A percentile compares a stretch with the other conserved stretches of the same genome.
These are phyloP conservation scores for Striga asiatica DNA, from an alignment of 257 asterid genomes.

Conservation along the genomic window DNA sequence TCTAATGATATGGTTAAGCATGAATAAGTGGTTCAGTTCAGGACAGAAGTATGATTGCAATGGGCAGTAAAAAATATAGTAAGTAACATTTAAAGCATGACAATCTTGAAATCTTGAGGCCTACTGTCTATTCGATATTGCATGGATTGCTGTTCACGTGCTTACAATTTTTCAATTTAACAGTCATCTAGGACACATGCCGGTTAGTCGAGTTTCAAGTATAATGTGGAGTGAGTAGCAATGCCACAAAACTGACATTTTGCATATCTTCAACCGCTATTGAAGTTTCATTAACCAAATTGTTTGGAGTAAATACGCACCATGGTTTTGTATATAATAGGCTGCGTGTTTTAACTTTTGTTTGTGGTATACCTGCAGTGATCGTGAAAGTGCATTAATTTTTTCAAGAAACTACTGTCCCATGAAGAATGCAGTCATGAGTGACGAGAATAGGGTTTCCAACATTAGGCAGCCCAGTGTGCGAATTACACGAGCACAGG, in stretches of 20 bases:
- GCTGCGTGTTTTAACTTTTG: slow-evolving; percentile 12
- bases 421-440: slow-evolving; percentile 42
- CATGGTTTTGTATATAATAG: neutral
- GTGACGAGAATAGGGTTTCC: slow-evolving; percentile 41
- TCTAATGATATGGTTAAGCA: neutral
- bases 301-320: neutral
- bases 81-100: too few relatives aligned
- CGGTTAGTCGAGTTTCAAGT: slow-evolving; percentile 12
- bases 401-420: slow-evolving; percentile 15
- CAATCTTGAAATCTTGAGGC: too few relatives aligned
- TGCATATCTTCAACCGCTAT: neutral
- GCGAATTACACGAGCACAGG: slow-evolving; percentile 74
- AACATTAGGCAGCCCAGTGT: slow-evolving; percentile 27
- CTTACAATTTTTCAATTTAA: too few relatives aligned
- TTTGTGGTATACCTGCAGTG: slow-evolving; percentile 31
- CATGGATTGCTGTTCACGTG: too few relatives aligned
- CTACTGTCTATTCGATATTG: too few relatives aligned
- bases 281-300: neutral
- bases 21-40: neutral
- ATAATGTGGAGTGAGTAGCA: neutral
- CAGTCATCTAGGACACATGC: neutral
- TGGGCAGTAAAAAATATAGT: neutral
- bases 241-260: neutral
- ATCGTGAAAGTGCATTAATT: slow-evolving; percentile 27
- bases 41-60: neutral